Conservation (phyloP, 352 stramenopile species). For the Globisporangium acanthophoron region DNA sequence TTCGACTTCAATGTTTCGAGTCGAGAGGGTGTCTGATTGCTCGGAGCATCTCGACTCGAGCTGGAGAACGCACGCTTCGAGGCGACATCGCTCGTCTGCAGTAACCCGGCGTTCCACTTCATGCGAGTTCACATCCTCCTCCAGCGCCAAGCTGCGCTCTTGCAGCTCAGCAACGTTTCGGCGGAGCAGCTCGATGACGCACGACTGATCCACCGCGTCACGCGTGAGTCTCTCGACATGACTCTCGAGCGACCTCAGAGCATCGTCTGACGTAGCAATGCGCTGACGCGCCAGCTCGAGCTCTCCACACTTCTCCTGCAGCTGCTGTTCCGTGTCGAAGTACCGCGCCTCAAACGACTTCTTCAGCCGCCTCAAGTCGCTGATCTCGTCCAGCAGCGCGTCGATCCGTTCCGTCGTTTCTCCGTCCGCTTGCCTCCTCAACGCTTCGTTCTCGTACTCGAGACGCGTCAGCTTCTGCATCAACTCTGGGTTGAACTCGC, state of each 20-base stretch:
- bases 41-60: neutral
- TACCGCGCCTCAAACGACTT: constrained; percentile 67
- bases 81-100: neutral
- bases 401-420: constrained; percentile 56
- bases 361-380: constrained; percentile 55
- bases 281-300: neutral
- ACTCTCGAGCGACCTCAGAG: neutral
- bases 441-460: constrained; percentile 46
- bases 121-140: constrained; percentile 2
- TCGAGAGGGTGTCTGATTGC: neutral
- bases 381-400: constrained; percentile 44
- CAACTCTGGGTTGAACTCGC: constrained; percentile 64
- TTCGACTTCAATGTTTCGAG: neutral
- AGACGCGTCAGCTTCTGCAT: constrained; percentile 57
- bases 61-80: neutral
- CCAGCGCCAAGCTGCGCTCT: constrained; percentile 1
- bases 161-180: neutral
- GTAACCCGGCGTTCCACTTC: neutral
- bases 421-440: constrained; percentile 44
- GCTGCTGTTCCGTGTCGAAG: constrained; percentile 36
- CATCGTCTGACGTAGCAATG: neutral
- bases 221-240: neutral
- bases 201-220: neutral
- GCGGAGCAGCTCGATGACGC: neutral
- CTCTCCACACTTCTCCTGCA: constrained; percentile 9